Conservation (phyloP, 108 stramenopile genomes). For the Aurantiochytrium sp. region DNA sequence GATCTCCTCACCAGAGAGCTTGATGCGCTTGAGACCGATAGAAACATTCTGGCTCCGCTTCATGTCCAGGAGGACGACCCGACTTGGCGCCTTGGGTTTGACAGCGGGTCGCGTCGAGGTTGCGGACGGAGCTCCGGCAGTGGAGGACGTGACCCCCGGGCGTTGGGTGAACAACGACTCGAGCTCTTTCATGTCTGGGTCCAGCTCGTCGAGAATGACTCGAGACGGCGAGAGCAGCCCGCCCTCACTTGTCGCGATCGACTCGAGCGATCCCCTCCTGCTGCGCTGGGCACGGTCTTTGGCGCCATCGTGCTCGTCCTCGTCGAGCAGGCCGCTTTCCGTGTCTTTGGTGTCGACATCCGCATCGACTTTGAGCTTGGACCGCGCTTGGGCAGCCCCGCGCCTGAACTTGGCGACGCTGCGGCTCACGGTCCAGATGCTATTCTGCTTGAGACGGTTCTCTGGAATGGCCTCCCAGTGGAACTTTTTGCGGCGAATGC, state of each 20-base stretch:
- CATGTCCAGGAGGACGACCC: not conserved
- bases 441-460: not conserved
- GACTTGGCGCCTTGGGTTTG: not conserved
- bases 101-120: not conserved
- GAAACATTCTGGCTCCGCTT: not conserved
- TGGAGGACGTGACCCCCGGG: too few relatives aligned
- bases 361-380: too few relatives aligned
- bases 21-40: not conserved
- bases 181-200: slow-evolving; percentile 26
- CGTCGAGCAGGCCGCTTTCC: too few relatives aligned
- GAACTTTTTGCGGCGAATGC: not conserved
- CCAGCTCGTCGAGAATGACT: not conserved
- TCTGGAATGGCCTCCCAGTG: slow-evolving; percentile 23
- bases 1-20: not conserved
- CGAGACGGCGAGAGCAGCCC: not conserved
- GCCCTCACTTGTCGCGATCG: not conserved
- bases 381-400: not conserved
- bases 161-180: not conserved
- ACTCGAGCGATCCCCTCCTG: not conserved
- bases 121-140: not conserved
- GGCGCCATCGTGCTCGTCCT: too few relatives aligned
- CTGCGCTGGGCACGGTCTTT: too few relatives aligned
- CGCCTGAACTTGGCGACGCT: not conserved
- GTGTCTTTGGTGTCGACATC: too few relatives aligned
- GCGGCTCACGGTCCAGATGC: not conserved